Base-by-base conservation (phyloP, 352 stramenopile genomes). In the Pythium dissotocum region DNA sequence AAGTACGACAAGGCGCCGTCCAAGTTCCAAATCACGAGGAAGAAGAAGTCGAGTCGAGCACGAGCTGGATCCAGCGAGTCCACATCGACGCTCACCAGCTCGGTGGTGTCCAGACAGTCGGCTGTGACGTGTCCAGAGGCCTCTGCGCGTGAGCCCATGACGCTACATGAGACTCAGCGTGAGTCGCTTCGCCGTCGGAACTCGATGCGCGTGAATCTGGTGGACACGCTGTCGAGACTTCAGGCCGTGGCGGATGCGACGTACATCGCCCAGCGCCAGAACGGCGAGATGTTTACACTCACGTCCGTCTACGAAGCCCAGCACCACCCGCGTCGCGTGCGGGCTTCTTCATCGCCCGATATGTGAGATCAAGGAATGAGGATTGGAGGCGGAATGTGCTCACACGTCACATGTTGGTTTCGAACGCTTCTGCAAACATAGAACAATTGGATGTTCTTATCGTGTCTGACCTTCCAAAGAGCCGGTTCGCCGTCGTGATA, bases 1-100 rank as follows among this genome's bases (percentile, higher is more conserved):
- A 71, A 71, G 58, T 71, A 71, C 42, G 57, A 71, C 21, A 65
- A 66, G 49, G 49, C 48, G 10, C 65, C 36, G 52, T 65, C 65
- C 48, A 65, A 65, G 49, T 71, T 71, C 32, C 30, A 60, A 10
- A n/a, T 59, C 33, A 53, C 30, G 46, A 49, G 35, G 8, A 64
- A 60, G 48, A 69, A 59, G 12, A 63, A 42, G 21, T 7, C 44
- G 28, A 26, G 26, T 14, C 65, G 58, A 18, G 49, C 46, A n/a
- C 60, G 59, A 18, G 54, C 67, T 1, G 59, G 67, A 21, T 68
- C 59, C 6, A 55, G 49, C 16, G 67, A 73, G 40, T 73, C 67
- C 6, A n/a, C 26, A 0, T 51, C 57, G 10, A 67, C 67, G 16
- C 52, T 67, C 38, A 63, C 58, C 30, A 67, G 59, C 42, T 72